Evolutionary conservation across 805 yeast genomes (phyloP).

Genomic region (Saturnispora dispora): DNA sequence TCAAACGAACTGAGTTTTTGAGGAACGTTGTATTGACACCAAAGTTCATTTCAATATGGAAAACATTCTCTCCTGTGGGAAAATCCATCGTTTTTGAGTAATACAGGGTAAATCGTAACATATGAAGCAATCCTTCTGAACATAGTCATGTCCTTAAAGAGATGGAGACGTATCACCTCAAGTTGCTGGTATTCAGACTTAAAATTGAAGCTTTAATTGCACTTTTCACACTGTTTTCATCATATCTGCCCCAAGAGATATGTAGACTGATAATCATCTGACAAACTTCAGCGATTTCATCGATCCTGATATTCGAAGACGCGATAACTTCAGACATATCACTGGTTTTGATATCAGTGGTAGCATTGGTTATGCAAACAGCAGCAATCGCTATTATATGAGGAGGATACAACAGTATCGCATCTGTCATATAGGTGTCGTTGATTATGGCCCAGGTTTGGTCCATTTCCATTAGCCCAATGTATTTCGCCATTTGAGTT

Average conservation of each 20-base stretch:
- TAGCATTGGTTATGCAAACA: conserved; percentile 53
- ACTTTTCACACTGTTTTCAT: conserved; percentile 3
- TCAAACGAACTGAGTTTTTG: no score
- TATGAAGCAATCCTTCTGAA: no score
- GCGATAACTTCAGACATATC: not conserved
- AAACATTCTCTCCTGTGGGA: no score
- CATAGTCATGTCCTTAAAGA: not conserved
- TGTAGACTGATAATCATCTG: conserved; percentile 1
- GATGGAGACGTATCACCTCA: not conserved
- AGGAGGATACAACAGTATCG: conserved; percentile 78
- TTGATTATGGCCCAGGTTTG: conserved; percentile 84
- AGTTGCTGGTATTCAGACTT: not conserved
- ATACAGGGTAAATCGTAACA: no score
- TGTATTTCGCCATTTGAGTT: conserved; percentile 37
- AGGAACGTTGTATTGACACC: no score
- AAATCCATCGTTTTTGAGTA: no score
- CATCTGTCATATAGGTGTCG: conserved; percentile 83
- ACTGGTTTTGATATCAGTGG: conserved; percentile 3
- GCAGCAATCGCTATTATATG: conserved; percentile 79
- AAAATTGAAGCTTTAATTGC: not conserved
- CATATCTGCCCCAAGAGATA: conserved; percentile 2
- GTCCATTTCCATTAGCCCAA: conserved; percentile 49
- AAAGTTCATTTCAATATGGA: no score
- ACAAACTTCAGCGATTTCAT: conserved; percentile 6
- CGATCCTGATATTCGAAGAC: conserved; percentile 38